Evolutionary conservation across 2,329 filamentous ascomycete species (phyloP), one percentile per base, ranked within the genome.

Genomic region (Epichloe baconii): DNA sequence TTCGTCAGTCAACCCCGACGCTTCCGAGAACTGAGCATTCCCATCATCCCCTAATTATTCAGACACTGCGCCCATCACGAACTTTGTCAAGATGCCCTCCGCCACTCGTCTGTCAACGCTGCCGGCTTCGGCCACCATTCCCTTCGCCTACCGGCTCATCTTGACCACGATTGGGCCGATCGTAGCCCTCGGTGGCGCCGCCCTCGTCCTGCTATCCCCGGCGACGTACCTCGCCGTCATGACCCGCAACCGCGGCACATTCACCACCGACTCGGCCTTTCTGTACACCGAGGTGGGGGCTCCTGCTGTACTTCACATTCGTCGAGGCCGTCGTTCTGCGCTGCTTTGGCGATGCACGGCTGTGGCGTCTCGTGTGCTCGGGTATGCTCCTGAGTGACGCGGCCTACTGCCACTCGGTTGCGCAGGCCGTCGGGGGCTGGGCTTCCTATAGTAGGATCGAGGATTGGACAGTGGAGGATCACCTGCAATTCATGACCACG

Each of bases 371-470:
- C 38, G 51, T 68, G 47, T 68, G 63, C 52, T 54, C 54, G 17
- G 65, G 64, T 11, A 68, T 68, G 64, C 57, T 69, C 34, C 54
- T 67, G n/a, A 67, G 64, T 51, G 66, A 69, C 53, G 51, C 53
- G 2, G 56, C 56, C 3, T 66, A 60, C 48, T 58, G 55, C 19
- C 60, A 64, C 45, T 59, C 62, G 37, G 56, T 56, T 1, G 64
- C 62, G 26, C 61, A 67, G 54, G 66, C 61, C 3, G 59, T 68
- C 3, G 66, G 66, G 3, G 65, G 66, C 10, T 67, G 64, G 65
- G 52, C 41, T 0, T 19, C 40, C 1, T 68, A 60, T 58, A 6
- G 49, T 4, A 50, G 53, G 10, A 34, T 64, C 8, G 26, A 48
- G 2, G 52, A 50, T 6, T 68, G 65, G 65, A 64, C 61, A 23